Evolutionary conservation across 768 basidiomycete species (phyloP), one percentile per base, ranked within the genome.

Genomic region (Harrya chromipes): DNA sequence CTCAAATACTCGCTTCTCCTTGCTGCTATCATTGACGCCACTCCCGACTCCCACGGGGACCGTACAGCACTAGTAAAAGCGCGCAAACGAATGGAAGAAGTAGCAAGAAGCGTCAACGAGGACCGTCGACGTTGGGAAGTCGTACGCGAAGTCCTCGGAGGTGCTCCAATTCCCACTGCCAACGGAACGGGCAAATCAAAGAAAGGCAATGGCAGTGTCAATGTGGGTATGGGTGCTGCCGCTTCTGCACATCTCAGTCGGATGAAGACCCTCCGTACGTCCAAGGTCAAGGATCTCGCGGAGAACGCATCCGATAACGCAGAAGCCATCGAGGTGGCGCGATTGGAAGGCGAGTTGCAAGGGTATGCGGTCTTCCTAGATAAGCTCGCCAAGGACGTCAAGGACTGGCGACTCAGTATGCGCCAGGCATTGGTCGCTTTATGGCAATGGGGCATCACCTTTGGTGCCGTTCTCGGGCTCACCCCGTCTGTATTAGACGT

Each of bases 1-100:
- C 83, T 97, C 55, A 98, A 97, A 65, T 99, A 99, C 63, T 83
- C 90, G 0, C 79, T 98, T 9, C 79, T 99, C 24, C 81, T 99
- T 29, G 70, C 72, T 21, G 81, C 88, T 21, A 84, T 92, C 56
- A 79, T 86, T 45, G 82, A 85, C 43, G 85, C 84, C 60, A 92
- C 90, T 0, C 81, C 84, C 7, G 79, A 83, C 45, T 65, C 68
- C 20, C 87, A 90, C 60, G 71, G 74, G 1, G 90, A 91, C 69
- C 84, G 84, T 17, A 29, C 55, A 1, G 51, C 65, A 9, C 63
- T 69, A 26, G 49, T 69, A 13, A 63, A 57, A 38, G 56, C 65
- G 6, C 68, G 60, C 13, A 39, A 39, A 59, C 74, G 72, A 57
- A 82, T 90, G 70, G 87, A 90, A 60, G 81, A 82, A 47, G 82